These are phyloP conservation scores for Steccherinum ochraceum DNA, from an alignment of 768 basidiomycete genomes.

Conservation along the genomic window DNA sequence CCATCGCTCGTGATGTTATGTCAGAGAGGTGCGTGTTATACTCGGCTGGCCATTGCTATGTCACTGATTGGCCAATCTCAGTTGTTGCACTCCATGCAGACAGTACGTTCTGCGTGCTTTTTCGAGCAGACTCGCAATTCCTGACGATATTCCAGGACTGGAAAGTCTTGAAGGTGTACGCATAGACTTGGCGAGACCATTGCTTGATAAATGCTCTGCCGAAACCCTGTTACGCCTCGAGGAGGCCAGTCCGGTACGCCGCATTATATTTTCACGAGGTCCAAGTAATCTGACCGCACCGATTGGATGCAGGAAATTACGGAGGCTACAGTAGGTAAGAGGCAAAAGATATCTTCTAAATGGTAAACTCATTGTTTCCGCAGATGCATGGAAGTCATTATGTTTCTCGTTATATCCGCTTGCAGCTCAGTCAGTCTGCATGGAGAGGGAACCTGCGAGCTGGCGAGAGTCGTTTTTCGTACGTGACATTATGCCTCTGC, in stretches of 20 bases:
- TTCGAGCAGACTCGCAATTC: neutral
- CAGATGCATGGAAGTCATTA: slow-evolving; percentile 62
- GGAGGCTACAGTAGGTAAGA: too few species aligned
- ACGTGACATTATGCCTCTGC: slow-evolving; percentile 20
- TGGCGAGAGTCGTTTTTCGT: slow-evolving; percentile 73
- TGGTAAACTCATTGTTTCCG: too few species aligned
- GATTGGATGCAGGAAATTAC: too few species aligned
- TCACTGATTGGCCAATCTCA: too few species aligned
- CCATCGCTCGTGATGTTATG: slow-evolving; percentile 64
- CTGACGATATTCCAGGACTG: slow-evolving; percentile 44
- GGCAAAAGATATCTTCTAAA: too few species aligned
- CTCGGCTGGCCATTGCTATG: too few species aligned
- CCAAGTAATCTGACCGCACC: too few species aligned
- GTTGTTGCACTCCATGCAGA: slow-evolving; percentile 58
- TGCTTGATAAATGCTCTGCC: slow-evolving; percentile 65
- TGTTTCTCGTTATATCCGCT: slow-evolving; percentile 58
- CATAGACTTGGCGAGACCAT: slow-evolving; percentile 62
- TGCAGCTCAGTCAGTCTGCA: slow-evolving; percentile 37
- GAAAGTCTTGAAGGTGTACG: slow-evolving; percentile 46
- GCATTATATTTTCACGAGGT: neutral
- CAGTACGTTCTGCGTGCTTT: slow-evolving; percentile 34
- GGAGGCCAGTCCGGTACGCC: slow-evolving; percentile 59
- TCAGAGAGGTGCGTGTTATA: slow-evolving; percentile 53
- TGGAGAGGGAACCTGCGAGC: slow-evolving; percentile 43
- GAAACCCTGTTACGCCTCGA: slow-evolving; percentile 69